These are phyloP conservation scores for Porogramme epimiltina DNA, from an alignment of 1,284 basidiomycete genomes.

Conservation along the genomic window DNA sequence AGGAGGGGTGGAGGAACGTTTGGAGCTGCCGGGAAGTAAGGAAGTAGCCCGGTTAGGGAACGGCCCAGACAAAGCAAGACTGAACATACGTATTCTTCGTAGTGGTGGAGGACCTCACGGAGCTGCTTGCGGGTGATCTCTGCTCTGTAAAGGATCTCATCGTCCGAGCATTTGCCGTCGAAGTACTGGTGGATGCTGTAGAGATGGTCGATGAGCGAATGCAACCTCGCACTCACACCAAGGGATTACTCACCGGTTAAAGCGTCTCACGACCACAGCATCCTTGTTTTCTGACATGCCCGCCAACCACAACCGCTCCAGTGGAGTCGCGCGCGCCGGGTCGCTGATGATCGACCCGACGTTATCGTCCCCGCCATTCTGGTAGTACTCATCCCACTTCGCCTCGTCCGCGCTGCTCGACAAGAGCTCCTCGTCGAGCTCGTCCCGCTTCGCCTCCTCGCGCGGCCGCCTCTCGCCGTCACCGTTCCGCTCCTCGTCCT, in stretches of 20 bases:
- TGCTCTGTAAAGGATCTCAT: conserved; percentile 77
- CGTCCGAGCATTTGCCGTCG: conserved; percentile 78
- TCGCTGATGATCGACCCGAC: conserved; percentile 74
- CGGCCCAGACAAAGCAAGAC: background rate
- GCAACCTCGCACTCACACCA: background rate
- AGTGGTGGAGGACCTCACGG: conserved; percentile 76
- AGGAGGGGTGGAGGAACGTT: conserved; percentile 48
- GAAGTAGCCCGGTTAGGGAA: no score
- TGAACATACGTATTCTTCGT: conserved; percentile 71
- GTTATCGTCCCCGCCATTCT: conserved; percentile 48
- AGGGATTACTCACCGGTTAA: conserved; percentile 60
- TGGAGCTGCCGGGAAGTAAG: conserved; percentile 31
- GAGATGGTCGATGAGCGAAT: background rate
- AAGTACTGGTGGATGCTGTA: conserved; percentile 79
- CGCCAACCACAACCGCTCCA: conserved; percentile 79
- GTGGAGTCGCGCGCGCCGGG: conserved; percentile 77
- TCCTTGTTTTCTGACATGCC: conserved; percentile 85
- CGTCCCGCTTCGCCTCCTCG: conserved; percentile 34
- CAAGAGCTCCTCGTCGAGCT: conserved; percentile 33
- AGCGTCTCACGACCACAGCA: conserved; percentile 56
- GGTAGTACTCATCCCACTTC: conserved; percentile 47
- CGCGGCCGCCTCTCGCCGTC: conserved; percentile 30
- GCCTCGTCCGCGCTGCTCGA: conserved; percentile 31
- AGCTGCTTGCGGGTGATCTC: conserved; percentile 77
- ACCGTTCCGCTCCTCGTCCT: conserved; percentile 31